phyloP scores from a whole-genome alignment of 805 yeast species.

The Suhomyces kilbournensis region DNA sequence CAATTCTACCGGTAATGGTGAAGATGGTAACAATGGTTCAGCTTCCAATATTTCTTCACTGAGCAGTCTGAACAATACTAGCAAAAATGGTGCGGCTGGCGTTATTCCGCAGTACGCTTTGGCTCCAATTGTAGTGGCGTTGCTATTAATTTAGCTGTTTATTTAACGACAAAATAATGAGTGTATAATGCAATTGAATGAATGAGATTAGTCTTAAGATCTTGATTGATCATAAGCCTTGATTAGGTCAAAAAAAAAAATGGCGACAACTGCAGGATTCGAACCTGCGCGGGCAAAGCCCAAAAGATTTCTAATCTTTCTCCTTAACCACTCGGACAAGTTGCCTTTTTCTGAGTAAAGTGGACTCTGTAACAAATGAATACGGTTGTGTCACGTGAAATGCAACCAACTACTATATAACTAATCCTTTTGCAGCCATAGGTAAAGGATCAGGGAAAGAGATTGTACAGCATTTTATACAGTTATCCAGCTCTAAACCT shows the following conservation, averaged over 20 bases:
- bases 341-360: conserved; percentile 28
- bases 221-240: background rate
- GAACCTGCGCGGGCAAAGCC: conserved; percentile 64
- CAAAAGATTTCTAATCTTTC: conserved; percentile 59
- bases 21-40: background rate
- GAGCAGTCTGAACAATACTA: background rate
- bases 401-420: background rate
- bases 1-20: background rate
- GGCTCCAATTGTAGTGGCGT: background rate
- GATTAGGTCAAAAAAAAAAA: conserved; percentile 19
- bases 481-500: background rate
- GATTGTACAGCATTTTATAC: background rate
- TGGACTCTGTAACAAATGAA: too few species aligned
- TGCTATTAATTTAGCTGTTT: background rate
- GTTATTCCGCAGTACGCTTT: background rate
- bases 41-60: background rate
- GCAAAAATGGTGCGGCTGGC: background rate
- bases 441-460: background rate
- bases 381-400: background rate
- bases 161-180: background rate
- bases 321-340: conserved; percentile 59
- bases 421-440: background rate
- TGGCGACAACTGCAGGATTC: conserved; percentile 57
- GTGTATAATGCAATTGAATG: background rate
- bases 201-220: background rate